Conservation (phyloP, 768 basidiomycete species). For the Epithele typhae region DNA sequence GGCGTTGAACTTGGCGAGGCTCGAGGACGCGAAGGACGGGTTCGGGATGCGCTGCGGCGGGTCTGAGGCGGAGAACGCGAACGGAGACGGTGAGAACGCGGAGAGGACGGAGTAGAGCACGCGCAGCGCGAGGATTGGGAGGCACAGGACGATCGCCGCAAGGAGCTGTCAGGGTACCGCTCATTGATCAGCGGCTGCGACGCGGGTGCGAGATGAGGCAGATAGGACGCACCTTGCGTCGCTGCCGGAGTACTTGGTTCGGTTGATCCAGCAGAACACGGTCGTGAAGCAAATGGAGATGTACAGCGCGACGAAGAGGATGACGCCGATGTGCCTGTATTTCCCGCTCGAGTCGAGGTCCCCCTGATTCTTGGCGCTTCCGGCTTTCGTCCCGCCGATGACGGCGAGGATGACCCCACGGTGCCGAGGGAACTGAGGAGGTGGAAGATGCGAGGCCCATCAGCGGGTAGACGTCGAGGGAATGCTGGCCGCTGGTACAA, state of each 20-base stretch:
- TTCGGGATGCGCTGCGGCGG: not conserved
- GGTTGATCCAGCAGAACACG: constrained; percentile 10
- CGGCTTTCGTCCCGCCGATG: constrained; percentile 24
- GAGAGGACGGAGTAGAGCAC: constrained; percentile 56
- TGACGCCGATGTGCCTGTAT: constrained; percentile 30
- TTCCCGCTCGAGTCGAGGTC: constrained; percentile 19
- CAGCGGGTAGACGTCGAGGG: constrained; percentile 18
- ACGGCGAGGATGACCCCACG: constrained; percentile 30
- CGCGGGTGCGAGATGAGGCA: not conserved
- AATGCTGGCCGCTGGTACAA: constrained; percentile 25
- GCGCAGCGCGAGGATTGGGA: constrained; percentile 58
- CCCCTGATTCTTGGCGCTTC: constrained; percentile 13
- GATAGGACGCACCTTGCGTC: constrained; percentile 1
- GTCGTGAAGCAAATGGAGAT: constrained; percentile 28
- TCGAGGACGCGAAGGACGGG: constrained; percentile 46
- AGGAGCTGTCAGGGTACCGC: constrained; percentile 55
- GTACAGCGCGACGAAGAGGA: constrained; percentile 33
- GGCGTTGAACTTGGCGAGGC: constrained; percentile 13
- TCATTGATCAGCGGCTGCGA: too few species aligned
- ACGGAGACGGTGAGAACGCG: constrained; percentile 46
- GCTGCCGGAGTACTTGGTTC: constrained; percentile 4
- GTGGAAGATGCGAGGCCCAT: constrained; percentile 11
- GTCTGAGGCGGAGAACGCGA: constrained; percentile 1
- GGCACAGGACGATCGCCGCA: constrained; percentile 44
- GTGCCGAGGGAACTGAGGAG: constrained; percentile 26